phyloP scores from a whole-genome alignment of 2,329 filamentous ascomycete species.

The Nigrograna mackinnonii region DNA sequence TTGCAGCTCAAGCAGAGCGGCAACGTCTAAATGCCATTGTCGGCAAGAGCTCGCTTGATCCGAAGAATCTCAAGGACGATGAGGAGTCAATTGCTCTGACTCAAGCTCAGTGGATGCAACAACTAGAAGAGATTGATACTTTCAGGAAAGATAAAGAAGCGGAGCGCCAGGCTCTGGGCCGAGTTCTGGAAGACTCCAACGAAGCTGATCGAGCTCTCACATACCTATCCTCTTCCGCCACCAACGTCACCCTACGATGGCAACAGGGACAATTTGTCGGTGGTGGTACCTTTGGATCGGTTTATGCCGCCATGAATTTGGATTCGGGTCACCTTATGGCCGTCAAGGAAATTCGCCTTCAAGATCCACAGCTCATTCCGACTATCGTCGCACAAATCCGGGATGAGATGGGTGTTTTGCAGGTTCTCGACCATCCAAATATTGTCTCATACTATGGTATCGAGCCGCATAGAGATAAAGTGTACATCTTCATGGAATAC shows the following conservation, averaged over 20 bases:
- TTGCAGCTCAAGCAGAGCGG: slow-evolving; percentile 92
- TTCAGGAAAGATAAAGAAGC: slow-evolving; percentile 77
- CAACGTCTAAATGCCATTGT: slow-evolving; percentile 81
- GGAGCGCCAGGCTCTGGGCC: slow-evolving; percentile 84
- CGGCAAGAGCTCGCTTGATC: slow-evolving; percentile 76
- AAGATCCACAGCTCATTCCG: slow-evolving; percentile 94
- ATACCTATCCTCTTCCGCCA: slow-evolving; percentile 89
- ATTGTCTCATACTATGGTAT: slow-evolving; percentile 98
- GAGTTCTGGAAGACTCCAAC: slow-evolving; percentile 91
- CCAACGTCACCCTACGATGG: slow-evolving; percentile 95
- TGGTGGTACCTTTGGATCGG: slow-evolving; percentile 94
- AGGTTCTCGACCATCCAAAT: slow-evolving; percentile 95
- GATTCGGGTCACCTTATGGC: slow-evolving; percentile 97
- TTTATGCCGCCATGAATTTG: slow-evolving; percentile 96
- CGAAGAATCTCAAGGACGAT: slow-evolving; percentile 75
- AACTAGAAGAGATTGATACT: slow-evolving; percentile 77
- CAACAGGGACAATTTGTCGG: slow-evolving; percentile 98
- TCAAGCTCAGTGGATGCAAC: slow-evolving; percentile 73
- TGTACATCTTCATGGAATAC: slow-evolving; percentile 99
- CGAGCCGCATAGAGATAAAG: slow-evolving; percentile 95
- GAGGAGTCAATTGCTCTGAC: slow-evolving; percentile 80
- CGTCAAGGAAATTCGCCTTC: slow-evolving; percentile 95
- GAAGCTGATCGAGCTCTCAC: slow-evolving; percentile 95
- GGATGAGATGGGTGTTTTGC: slow-evolving; percentile 95
- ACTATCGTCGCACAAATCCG: slow-evolving; percentile 91